Evolutionary conservation across 2,329 filamentous ascomycete species (phyloP), one percentile per base, ranked within the genome.

Genomic region (Xenoacremonium recifei): DNA sequence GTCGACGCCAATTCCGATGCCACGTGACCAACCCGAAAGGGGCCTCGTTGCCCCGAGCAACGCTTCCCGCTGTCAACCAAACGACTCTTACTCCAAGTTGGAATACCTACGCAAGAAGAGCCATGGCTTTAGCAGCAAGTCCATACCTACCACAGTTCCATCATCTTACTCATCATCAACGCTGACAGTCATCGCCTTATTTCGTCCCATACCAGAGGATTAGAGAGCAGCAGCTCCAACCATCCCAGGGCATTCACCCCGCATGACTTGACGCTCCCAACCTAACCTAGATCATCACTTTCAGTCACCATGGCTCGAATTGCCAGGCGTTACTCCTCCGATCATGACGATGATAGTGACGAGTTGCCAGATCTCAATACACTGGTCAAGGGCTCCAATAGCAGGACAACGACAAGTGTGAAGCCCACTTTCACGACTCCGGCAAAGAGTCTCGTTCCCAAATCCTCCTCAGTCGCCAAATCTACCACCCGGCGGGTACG

Each of bases 341-440:
- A 62, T 39, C 67, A 71, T 16, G 69, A 73, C 31, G 71, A 72
- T n/a, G 65, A 62, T 39, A 67, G 71, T 16, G 69, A 73, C 31
- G 71, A 72, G 23, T 63, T 72, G 19, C 68, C 70, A 2, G 66
- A 68, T 23, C 43, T 70, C 18, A 59, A 64, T 29, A 57, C 60
- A 3, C 44, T 71, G 7, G 33, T 60, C 17, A 49, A 44, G 7
- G 51, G 41, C 20, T 33, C 51, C 19, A 47, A 20, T 29, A 32
- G 35, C 23, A 48, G 42, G 45, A 39, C 43, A 51, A 49, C 49
- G 23, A 45, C n/a, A 50, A 40, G n/a, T 35, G 33, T 23, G 23
- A 47, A 42, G 20, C 17, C 35, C 17, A 16, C 40, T 30, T n/a
- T 39, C 29, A 33, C 39, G n/a, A 21, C 40, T 7, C 34, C 45